Evolutionary conservation across 2,329 filamentous ascomycete genomes (phyloP), one percentile per base, ranked within the genome.

Genomic region (Sphaerostilbella broomeana): DNA sequence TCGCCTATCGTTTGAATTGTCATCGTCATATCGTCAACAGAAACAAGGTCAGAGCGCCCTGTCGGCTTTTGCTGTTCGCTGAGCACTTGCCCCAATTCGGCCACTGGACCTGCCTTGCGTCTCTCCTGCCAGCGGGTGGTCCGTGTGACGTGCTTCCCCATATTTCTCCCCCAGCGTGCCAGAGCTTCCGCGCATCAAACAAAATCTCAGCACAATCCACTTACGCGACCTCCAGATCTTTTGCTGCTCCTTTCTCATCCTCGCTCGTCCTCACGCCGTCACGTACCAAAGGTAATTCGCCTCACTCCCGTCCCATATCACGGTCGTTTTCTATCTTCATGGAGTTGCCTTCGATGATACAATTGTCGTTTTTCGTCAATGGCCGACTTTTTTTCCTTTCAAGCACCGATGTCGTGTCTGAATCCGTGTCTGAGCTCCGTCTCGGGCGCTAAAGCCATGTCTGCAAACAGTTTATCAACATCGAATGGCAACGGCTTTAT

Each of bases 131-230:
- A 36, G 34, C 35, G 19, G 30, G 43, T 50, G 47, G 51, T 38
- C 47, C 48, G 50, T n/a, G n/a, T 47, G 45, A 48, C 44, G 44
- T 47, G 43, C 33, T 35, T 29, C 41, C 40, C 46, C 43, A 35
- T 44, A 48, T 40, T 45, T 48, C 24, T 22, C 34, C 33, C 38
- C 35, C 38, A 24, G 29, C 37, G 26, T 25, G 19, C 38, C 26
- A 30, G 24, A 41, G 43, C 47, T 45, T 33, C 31, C 36, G 25
- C 35, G 38, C 46, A 43, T 49, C 41, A 47, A 41, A 52, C 51
- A 52, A 53, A 54, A 53, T 47, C 49, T 42, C 46, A 40, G 39
- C 33, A 32, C 43, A 46, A 38, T 51, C 50, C 51, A 35, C 49
- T 46, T 44, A 31, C 51, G 50, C 51, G 47, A 41, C 46, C 42